Base-by-base conservation (phyloP, 164 flowering plant genomes). In the Vitis amurensis region DNA sequence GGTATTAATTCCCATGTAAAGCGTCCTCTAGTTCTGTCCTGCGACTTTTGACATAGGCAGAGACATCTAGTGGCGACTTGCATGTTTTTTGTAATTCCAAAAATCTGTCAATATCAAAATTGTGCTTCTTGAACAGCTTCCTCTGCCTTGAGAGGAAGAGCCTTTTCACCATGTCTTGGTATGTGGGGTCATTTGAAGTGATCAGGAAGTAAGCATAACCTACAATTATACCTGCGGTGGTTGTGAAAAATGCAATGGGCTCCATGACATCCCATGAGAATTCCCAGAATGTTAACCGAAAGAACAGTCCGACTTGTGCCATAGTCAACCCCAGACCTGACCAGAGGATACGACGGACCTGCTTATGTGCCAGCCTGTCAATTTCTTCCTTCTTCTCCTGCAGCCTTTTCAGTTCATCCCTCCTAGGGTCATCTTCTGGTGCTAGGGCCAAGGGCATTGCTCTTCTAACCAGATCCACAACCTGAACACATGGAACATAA, bases 221-320 rank as follows among this genome's bases (percentile, higher is more conserved):
- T 4, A 90, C 61, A 55, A 89, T 81, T 11, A 91, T 64, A 31
- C 97, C 89, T 29, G 88, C 69, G 4, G 92, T 64, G 11, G 97
- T 93, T 27, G 86, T 69, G 74, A 91, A 93, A 74, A 91, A 91
- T 58, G 96, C 89, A 70, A 93, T 80, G 1, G 97, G 98, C 72
- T 93, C 98, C 98, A 91, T 91, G 1, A 93, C 94, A 72, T 93
- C 98, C 98, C 98, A 93, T 2, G 97, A 93, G 76, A 93, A 91
- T 59, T 93, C 98, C 97, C 97, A 90, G 76, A 89, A 93, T 11
- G 98, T 91, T 3, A 93, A 82, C 27, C 97, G 86, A 76, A 93
- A 93, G 75, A 93, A 91, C 37, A 90, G 88, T 15, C 93, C 89
- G 9, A 93, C 85, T 63, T 91, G 96, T n/a, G 80, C 9, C 66